A percentile compares a stretch with the other conserved stretches of the same genome.
These are phyloP conservation scores for Puccinia coronata DNA, from an alignment of 1,284 basidiomycete genomes.

Conservation along the genomic window DNA sequence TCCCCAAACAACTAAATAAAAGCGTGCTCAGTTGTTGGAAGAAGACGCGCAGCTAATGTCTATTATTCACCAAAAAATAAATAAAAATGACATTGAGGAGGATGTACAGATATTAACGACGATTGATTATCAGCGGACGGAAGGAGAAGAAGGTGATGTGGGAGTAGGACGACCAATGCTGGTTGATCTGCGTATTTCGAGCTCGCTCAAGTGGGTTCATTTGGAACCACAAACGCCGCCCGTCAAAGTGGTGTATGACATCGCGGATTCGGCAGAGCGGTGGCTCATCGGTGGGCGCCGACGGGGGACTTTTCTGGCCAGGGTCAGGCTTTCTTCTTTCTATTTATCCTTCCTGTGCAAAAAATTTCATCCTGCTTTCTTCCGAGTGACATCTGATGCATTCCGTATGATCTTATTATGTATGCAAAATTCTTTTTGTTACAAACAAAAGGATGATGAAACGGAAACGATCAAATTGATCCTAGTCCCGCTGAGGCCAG, in stretches of 20 bases:
- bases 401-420: neutral
- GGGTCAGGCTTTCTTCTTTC: neutral
- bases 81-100: too few relatives aligned
- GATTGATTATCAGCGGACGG: conserved; percentile 18
- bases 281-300: conserved; percentile 32
- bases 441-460: neutral
- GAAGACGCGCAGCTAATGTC: too few relatives aligned
- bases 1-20: neutral
- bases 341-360: neutral
- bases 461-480: conserved; percentile 1
- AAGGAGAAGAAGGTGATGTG: conserved; percentile 1
- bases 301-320: conserved; percentile 25
- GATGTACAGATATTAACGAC: conserved; percentile 8
- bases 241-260: conserved; percentile 21
- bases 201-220: conserved; percentile 31
- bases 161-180: conserved; percentile 28
- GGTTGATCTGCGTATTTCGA: conserved; percentile 16
- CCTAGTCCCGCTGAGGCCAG: conserved; percentile 20
- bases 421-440: neutral
- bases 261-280: neutral
- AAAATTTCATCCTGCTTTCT: neutral
- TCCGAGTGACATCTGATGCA: neutral
- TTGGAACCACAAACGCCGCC: neutral
- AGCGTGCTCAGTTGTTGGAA: neutral
- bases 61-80: too few relatives aligned